phyloP scores from a whole-genome alignment of 208 protist genomes.

The Acanthamoeba royreba region DNA sequence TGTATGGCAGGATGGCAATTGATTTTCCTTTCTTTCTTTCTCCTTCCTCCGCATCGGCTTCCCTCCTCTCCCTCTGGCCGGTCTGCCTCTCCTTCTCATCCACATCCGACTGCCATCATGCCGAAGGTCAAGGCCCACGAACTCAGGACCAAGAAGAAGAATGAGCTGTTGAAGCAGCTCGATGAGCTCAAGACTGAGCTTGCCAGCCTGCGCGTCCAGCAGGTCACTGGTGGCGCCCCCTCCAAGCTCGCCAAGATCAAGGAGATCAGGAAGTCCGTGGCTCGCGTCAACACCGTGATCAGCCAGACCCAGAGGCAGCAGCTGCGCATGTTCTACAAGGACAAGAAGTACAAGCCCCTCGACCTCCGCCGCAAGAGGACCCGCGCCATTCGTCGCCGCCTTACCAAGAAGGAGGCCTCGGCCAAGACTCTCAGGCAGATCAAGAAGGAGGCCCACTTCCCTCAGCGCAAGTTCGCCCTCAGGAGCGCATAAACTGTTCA shows the following conservation, averaged over 20 bases:
- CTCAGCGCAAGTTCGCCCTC: constrained; percentile 80
- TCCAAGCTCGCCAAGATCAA: constrained; percentile 69
- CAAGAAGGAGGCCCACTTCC: constrained; percentile 77
- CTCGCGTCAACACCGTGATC: constrained; percentile 95
- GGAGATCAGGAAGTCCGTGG: constrained; percentile 94
- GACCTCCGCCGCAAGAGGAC: constrained; percentile 84
- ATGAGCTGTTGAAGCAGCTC: constrained; percentile 95
- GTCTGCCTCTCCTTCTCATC: neutral
- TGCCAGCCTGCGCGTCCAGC: constrained; percentile 65
- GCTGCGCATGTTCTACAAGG: constrained; percentile 92
- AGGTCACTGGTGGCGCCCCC: constrained; percentile 60
- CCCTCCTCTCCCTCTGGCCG: constrained; percentile 1
- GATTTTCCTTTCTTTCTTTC: neutral
- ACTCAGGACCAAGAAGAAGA: constrained; percentile 93
- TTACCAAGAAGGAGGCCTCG: constrained; percentile 66
- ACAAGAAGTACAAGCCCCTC: constrained; percentile 83
- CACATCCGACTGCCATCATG: constrained; percentile 19
- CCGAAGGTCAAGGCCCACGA: constrained; percentile 82
- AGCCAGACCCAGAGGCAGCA: constrained; percentile 92
- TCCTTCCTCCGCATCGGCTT: constrained; percentile 36
- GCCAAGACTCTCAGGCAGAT: constrained; percentile 63
- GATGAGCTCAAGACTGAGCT: constrained; percentile 96
- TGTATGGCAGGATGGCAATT: neutral
- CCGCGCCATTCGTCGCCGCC: constrained; percentile 79
- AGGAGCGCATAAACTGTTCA: constrained; percentile 46